Percentiles rank a stretch among this genome's conserved stretches.
These are phyloP conservation scores for Saccharata proteae DNA, from an alignment of 2,329 filamentous ascomycete genomes.

Conservation along the genomic window DNA sequence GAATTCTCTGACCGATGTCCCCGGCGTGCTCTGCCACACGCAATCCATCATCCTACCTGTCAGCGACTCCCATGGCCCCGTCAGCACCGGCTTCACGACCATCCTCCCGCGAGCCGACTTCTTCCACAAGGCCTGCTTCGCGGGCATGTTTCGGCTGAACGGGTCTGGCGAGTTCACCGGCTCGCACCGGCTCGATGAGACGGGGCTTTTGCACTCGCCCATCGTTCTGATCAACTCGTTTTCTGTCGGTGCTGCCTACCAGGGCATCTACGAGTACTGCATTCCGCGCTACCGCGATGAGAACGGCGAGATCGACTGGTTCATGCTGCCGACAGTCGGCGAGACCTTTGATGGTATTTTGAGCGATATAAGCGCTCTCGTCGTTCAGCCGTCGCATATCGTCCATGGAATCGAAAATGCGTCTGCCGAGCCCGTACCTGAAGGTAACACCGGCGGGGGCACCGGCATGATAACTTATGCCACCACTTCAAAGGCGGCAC, in stretches of 20 bases:
- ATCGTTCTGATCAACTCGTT: slow-evolving; percentile 50
- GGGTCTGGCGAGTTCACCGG: slow-evolving; percentile 53
- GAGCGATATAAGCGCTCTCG: slow-evolving; percentile 45
- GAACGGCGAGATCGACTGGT: slow-evolving; percentile 37
- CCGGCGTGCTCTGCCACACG: slow-evolving; percentile 30
- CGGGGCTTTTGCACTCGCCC: slow-evolving; percentile 46
- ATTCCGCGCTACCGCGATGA: slow-evolving; percentile 32
- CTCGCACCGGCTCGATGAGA: slow-evolving; percentile 49
- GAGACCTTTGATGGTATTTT: slow-evolving; percentile 54
- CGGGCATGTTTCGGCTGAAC: slow-evolving; percentile 47
- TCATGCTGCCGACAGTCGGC: slow-evolving; percentile 44
- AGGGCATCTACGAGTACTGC: slow-evolving; percentile 46
- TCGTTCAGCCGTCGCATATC: slow-evolving; percentile 42
- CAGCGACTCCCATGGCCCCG: slow-evolving; percentile 16
- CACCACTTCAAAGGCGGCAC: slow-evolving; percentile 57
- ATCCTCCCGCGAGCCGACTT: slow-evolving; percentile 32
- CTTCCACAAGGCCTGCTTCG: slow-evolving; percentile 29
- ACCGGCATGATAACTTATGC: slow-evolving; percentile 56
- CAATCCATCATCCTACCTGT: slow-evolving; percentile 23
- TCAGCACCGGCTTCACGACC: slow-evolving; percentile 33
- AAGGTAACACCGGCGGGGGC: slow-evolving; percentile 55
- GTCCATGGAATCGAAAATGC: slow-evolving; percentile 42
- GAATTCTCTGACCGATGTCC: slow-evolving; percentile 33
- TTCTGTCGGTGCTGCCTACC: slow-evolving; percentile 45
- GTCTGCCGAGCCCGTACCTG: slow-evolving; percentile 38